Conservation (phyloP, 371 early-diverging fungal species). For the Circinella umbellata region DNA sequence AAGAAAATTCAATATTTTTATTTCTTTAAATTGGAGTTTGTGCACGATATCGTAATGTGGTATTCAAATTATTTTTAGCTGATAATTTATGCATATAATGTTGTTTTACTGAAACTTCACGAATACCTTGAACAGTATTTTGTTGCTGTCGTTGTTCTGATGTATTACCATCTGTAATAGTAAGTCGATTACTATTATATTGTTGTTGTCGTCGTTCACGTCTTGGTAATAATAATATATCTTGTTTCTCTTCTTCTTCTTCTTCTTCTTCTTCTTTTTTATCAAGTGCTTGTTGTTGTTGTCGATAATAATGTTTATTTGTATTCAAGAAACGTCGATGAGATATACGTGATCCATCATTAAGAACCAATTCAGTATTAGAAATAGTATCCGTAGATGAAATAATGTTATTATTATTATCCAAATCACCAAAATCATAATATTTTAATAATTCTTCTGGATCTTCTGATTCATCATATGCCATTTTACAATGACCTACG, state of each 20-base stretch:
- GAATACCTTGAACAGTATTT: conserved; percentile 7
- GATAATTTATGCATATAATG: conserved; percentile 16
- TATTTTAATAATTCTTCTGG: conserved; percentile 86
- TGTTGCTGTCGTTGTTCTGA: conserved; percentile 2
- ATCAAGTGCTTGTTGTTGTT: too few relatives aligned
- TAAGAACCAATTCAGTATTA: conserved; percentile 77
- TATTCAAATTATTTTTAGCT: conserved; percentile 23
- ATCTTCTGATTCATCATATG: conserved; percentile 90
- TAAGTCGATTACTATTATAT: too few relatives aligned
- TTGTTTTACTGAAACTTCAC: conserved; percentile 14
- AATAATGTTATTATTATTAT: conserved; percentile 18
- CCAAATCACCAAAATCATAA: conserved; percentile 79
- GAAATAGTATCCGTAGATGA: conserved; percentile 26
- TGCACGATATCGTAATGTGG: conserved; percentile 17
- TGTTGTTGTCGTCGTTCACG: conserved; percentile 24
- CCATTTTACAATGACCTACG: conserved; percentile 95
- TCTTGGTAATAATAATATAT: conserved; percentile 10
- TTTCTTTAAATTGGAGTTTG: conserved; percentile 22
- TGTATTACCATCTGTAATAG: conserved; percentile 17
- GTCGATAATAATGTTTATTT: conserved; percentile 72
- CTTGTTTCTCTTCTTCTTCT: conserved; percentile 8
- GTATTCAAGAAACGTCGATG: conserved; percentile 80
- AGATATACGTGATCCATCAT: conserved; percentile 82
- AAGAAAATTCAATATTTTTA: neutral
- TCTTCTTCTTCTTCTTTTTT: conserved; percentile 3